A percentile compares a stretch with the other conserved stretches of the same genome.
Conservation (phyloP, 805 yeast genomes). For the Metschnikowia bowlesiae region DNA sequence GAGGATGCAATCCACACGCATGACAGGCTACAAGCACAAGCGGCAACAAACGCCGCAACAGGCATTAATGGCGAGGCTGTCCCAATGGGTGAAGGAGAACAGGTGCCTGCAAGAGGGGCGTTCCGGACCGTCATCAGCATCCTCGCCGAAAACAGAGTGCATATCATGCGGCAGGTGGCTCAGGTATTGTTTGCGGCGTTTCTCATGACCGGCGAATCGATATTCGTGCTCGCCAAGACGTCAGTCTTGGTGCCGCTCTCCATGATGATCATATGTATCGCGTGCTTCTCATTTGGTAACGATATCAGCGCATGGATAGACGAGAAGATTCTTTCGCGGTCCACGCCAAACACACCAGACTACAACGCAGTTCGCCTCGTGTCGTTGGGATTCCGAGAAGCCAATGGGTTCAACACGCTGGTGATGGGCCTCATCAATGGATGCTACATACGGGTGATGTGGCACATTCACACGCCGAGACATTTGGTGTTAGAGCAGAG, state of each 20-base stretch:
- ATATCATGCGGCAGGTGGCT: conserved; percentile 2
- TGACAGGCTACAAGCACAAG: background rate
- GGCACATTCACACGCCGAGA: conserved; percentile 5
- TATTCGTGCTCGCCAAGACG: conserved; percentile 4
- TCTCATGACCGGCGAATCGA: conserved; percentile 7
- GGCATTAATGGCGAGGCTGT: no score
- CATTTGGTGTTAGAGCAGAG: conserved; percentile 5
- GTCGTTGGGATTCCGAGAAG: conserved; percentile 4
- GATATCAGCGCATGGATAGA: conserved; percentile 15
- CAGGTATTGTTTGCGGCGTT: conserved; percentile 6
- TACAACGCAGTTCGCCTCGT: conserved; percentile 3
- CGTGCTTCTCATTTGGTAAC: conserved; percentile 11
- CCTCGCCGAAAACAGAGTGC: conserved; percentile 2
- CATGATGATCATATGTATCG: background rate
- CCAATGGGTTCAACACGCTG: background rate
- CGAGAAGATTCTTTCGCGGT: conserved; percentile 4
- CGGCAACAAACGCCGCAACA: background rate
- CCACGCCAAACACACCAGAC: conserved; percentile 7
- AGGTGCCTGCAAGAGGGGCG: background rate
- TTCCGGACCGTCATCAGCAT: background rate
- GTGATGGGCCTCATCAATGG: background rate
- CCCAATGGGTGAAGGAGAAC: background rate
- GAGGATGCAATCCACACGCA: no score
- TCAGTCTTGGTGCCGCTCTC: conserved; percentile 6
- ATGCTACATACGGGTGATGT: background rate